Evolutionary conservation across 805 yeast species (phyloP).

Genomic region (Lipomyces mesembrius): DNA sequence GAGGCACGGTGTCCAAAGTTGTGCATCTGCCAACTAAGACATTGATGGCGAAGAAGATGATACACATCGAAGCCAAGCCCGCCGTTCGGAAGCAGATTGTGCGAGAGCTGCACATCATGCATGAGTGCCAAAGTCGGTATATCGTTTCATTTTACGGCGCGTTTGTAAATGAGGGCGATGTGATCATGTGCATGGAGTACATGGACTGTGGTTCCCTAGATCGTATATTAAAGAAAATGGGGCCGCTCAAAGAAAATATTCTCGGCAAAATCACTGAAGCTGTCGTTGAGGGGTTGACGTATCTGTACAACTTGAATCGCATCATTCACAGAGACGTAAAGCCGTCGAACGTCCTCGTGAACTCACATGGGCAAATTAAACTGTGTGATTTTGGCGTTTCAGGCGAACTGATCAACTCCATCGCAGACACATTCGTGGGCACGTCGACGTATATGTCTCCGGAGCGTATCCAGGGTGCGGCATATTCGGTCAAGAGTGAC

Average conservation of each 20-base stretch:
- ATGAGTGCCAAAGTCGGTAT: constrained; percentile 78
- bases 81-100: constrained; percentile 80
- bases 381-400: constrained; percentile 97
- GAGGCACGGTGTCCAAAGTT: constrained; percentile 89
- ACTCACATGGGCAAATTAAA: constrained; percentile 83
- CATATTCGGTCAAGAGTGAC: constrained; percentile 92
- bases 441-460: constrained; percentile 95
- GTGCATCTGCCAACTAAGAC: constrained; percentile 86
- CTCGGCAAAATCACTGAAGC: constrained; percentile 74
- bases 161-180: constrained; percentile 71
- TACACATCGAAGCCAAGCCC: constrained; percentile 81
- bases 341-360: constrained; percentile 90
- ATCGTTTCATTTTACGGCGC: constrained; percentile 94
- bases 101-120: constrained; percentile 86
- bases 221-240: constrained; percentile 64
- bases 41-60: constrained; percentile 86
- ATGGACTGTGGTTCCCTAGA: constrained; percentile 95
- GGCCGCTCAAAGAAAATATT: constrained; percentile 69
- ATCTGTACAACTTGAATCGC: constrained; percentile 79
- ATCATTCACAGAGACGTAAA: constrained; percentile 96
- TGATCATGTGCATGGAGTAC: constrained; percentile 92
- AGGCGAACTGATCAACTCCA: constrained; percentile 94
- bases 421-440: constrained; percentile 98
- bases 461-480: constrained; percentile 93
- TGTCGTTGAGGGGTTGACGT: constrained; percentile 78